These are phyloP conservation scores for Saccharomycopsis crataegensis DNA, from an alignment of 1,139 yeast species.

Conservation along the genomic window DNA sequence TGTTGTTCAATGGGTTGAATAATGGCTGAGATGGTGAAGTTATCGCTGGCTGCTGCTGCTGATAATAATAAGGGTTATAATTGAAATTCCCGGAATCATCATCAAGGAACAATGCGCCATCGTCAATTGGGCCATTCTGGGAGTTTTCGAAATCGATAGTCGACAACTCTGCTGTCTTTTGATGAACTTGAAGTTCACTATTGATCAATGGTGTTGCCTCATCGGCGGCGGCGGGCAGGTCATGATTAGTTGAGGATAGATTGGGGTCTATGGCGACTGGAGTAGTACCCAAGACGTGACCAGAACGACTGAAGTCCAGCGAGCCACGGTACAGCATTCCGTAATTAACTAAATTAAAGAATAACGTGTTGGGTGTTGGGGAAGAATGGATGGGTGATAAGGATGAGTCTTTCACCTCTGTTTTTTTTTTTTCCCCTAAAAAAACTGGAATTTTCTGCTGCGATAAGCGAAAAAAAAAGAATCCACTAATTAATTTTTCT, in stretches of 20 bases:
- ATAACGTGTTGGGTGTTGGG: too few relatives aligned
- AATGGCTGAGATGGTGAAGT: not conserved
- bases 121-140: not conserved
- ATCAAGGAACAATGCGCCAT: not conserved
- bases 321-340: not conserved
- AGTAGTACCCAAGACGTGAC: not conserved
- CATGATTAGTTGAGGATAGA: not conserved
- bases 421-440: too few relatives aligned
- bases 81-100: not conserved
- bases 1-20: not conserved
- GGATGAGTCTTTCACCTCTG: too few relatives aligned
- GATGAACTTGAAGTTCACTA: constrained; percentile 15
- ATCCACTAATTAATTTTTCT: too few relatives aligned
- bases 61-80: not conserved
- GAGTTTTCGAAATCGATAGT: constrained; percentile 11
- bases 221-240: not conserved
- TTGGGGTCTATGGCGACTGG: not conserved
- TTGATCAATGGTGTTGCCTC: constrained; percentile 10
- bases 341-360: too few relatives aligned
- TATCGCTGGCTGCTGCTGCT: not conserved
- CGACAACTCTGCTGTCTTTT: constrained; percentile 18
- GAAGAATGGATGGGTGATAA: too few relatives aligned
- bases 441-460: too few relatives aligned
- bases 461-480: too few relatives aligned
- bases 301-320: constrained; percentile 4